phyloP scores from a whole-genome alignment of 345 rosid species.

The Citrus cavaleriei region DNA sequence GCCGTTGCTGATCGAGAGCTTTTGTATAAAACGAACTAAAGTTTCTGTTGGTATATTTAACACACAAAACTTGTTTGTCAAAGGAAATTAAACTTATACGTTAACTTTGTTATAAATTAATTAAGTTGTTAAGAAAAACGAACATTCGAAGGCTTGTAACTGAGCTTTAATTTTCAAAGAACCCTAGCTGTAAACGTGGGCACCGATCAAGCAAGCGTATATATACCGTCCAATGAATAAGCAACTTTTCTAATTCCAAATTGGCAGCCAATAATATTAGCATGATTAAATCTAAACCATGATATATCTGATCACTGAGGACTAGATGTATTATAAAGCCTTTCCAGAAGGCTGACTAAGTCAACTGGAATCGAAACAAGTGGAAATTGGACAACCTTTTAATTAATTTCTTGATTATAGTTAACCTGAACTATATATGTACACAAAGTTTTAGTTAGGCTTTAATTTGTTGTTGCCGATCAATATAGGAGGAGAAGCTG shows the following conservation, averaged over 20 bases:
- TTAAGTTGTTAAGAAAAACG: too few relatives aligned
- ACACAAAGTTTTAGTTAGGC: too few relatives aligned
- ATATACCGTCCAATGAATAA: background rate
- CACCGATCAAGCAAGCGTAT: background rate
- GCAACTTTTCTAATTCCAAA: background rate
- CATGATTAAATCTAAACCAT: conserved; percentile 2
- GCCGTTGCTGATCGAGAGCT: too few relatives aligned
- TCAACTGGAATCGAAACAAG: conserved; percentile 1
- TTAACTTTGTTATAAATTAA: too few relatives aligned
- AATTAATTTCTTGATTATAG: too few relatives aligned
- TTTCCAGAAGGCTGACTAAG: background rate
- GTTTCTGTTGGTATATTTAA: too few relatives aligned
- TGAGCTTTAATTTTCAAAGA: background rate
- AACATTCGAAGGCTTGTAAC: too few relatives aligned
- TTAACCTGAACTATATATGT: too few relatives aligned
- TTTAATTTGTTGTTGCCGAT: background rate
- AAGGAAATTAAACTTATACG: too few relatives aligned
- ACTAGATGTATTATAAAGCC: background rate
- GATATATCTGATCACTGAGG: background rate
- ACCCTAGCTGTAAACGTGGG: background rate
- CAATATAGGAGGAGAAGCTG: conserved; percentile 26
- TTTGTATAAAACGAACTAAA: too few relatives aligned
- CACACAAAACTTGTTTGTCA: too few relatives aligned
- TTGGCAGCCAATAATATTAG: background rate
- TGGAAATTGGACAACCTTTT: background rate